Percentiles rank a stretch among this genome's conserved stretches.
These are phyloP conservation scores for Verticillium tricorpus DNA, from an alignment of 2,329 filamentous ascomycete genomes.

Conservation along the genomic window DNA sequence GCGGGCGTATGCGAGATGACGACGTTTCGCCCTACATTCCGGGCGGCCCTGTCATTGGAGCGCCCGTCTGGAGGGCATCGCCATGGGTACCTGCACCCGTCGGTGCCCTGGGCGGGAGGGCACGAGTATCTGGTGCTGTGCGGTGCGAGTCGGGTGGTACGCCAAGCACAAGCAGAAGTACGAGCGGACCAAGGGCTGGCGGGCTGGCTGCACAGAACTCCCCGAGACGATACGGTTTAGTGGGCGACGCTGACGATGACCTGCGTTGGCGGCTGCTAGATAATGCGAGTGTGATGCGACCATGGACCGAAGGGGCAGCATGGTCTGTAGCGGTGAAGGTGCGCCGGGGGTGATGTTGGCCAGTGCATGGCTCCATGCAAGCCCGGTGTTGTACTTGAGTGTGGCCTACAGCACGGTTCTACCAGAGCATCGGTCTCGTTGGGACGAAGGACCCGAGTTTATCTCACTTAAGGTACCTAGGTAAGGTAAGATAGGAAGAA, in stretches of 20 bases:
- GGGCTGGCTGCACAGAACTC: neutral
- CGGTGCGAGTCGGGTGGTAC: neutral
- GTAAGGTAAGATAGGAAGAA: too few relatives aligned
- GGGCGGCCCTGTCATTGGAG: neutral
- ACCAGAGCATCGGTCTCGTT: too few relatives aligned
- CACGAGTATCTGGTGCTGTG: neutral
- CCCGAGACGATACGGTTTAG: neutral
- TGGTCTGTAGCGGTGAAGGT: neutral
- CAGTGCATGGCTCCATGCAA: too few relatives aligned
- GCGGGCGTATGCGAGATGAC: neutral
- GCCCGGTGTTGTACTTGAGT: too few relatives aligned
- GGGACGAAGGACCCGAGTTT: too few relatives aligned
- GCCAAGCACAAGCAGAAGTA: neutral
- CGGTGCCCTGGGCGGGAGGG: neutral
- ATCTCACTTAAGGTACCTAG: too few relatives aligned
- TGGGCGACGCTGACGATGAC: neutral
- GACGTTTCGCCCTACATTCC: neutral
- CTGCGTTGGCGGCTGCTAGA: neutral
- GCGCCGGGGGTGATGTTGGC: too few relatives aligned
- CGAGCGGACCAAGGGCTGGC: neutral
- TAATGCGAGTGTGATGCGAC: neutral
- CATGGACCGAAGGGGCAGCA: neutral
- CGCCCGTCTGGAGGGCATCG: neutral
- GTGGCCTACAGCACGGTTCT: too few relatives aligned
- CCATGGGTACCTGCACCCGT: neutral